Base-by-base conservation (phyloP, 306 rosid genomes). In the Castanea sativa region DNA sequence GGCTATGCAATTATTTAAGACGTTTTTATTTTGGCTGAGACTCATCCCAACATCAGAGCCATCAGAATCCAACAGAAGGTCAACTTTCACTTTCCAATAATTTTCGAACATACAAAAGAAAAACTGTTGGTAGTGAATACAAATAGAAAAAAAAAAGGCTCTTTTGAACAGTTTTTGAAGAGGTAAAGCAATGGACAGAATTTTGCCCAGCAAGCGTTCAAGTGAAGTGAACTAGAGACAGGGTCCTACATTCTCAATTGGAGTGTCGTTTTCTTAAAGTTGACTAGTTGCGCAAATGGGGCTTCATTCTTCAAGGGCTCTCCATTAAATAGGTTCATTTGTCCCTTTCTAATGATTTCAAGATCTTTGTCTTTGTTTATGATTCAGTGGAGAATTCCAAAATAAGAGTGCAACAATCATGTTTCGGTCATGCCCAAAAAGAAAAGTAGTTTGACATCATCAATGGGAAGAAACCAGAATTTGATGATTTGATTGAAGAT, bases 331-430 rank as follows among this genome's bases (percentile, higher is more conserved):
- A 76, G 33, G 73, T 71, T 49, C 13, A 49, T 12, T 27, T 30
- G 79, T 83, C 86, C 63, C 79, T 60, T 23, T 91, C 86, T 41
- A 80, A 82, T 82, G 84, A 85, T 84, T 64, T 51, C 79, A 70
- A 73, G n/a, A 87, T 87, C 86, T 81, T 3, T 85, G 84, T 88
- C 88, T 82, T 85, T 76, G 73, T 72, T 80, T 61, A 43, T 55
- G 55, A 81, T 57, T 81, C 71, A 82, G 71, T 57, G 82, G 74
- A 86, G 80, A 79, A 76, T 59, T 79, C 67, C 73, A 79, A 82
- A 79, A 38, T 16, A 69, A 72, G 29, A 79, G 38, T 61, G 52
- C 30, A 6, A 57, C 61, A 60, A 61, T 49, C 57, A 33, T 4
- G 41, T 78, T 67, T 52, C 11, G 53, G 20, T 29, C 20, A 15